A percentile compares a stretch with the other conserved stretches of the same genome.
These are phyloP conservation scores for Cardamine resedifolia DNA, from an alignment of 345 rosid species.

Conservation along the genomic window DNA sequence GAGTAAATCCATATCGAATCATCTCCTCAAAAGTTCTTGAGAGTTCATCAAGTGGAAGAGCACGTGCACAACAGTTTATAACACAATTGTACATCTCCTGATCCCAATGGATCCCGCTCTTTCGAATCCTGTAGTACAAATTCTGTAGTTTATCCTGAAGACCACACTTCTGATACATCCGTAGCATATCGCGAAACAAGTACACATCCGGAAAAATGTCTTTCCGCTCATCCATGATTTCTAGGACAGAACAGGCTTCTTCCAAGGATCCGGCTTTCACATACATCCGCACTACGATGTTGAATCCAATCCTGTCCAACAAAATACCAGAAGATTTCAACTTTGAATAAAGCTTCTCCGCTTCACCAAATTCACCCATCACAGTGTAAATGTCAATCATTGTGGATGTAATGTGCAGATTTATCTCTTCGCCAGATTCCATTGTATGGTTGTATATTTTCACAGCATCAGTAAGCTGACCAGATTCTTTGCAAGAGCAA, in stretches of 20 bases:
- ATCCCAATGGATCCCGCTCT: conserved; percentile 72
- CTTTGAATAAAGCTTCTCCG: conserved; percentile 59
- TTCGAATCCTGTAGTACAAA: conserved; percentile 57
- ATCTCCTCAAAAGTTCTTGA: conserved; percentile 71
- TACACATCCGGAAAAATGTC: conserved; percentile 69
- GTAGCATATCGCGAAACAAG: conserved; percentile 79
- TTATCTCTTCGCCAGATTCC: conserved; percentile 45
- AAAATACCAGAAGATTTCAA: conserved; percentile 62
- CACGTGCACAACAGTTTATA: conserved; percentile 85
- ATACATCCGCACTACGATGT: conserved; percentile 78
- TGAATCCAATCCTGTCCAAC: conserved; percentile 72
- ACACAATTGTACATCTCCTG: conserved; percentile 84
- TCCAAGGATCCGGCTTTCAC: conserved; percentile 70
- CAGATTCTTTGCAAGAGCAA: conserved; percentile 82
- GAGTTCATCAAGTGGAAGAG: conserved; percentile 74
- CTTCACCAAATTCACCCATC: conserved; percentile 56
- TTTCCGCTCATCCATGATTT: conserved; percentile 62
- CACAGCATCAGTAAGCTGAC: conserved; percentile 58
- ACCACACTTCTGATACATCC: conserved; percentile 70
- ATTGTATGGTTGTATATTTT: conserved; percentile 55
- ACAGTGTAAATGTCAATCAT: conserved; percentile 73
- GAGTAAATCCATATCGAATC: conserved; percentile 65
- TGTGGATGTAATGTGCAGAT: conserved; percentile 70
- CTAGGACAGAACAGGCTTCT: conserved; percentile 72
- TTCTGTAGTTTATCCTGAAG: conserved; percentile 54